Evolutionary conservation across 208 protist genomes (phyloP).

Genomic region (Trypanosoma boissoni): DNA sequence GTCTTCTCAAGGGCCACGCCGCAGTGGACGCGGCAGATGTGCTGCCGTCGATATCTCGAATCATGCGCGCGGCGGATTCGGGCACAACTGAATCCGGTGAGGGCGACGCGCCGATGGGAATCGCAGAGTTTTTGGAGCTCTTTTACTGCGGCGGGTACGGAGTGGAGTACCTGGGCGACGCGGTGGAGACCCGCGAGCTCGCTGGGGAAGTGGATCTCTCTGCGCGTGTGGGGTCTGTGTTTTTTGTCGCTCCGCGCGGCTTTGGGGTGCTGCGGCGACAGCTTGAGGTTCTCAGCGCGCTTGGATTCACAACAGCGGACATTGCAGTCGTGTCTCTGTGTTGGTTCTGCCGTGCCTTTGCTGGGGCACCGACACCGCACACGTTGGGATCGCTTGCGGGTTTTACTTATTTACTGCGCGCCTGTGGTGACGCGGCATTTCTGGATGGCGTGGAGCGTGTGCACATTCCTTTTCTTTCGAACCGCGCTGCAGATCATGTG

Average conservation of each 20-base stretch:
- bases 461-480: background rate
- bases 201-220: conserved; percentile 11
- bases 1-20: background rate
- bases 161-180: conserved; percentile 32
- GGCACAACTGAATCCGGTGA: background rate
- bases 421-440: conserved; percentile 41
- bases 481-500: background rate
- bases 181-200: conserved; percentile 7
- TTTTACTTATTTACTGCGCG: conserved; percentile 47
- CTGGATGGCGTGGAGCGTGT: conserved; percentile 36
- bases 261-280: conserved; percentile 21
- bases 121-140: conserved; percentile 37
- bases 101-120: conserved; percentile 20
- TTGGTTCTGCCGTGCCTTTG: conserved; percentile 28
- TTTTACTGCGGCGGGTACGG: conserved; percentile 47
- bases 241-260: conserved; percentile 16
- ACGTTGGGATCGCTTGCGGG: conserved; percentile 35
- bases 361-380: conserved; percentile 9
- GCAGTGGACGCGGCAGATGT: background rate
- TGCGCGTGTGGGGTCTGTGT: conserved; percentile 23
- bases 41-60: conserved; percentile 13
- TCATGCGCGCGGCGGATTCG: background rate
- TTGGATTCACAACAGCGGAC: conserved; percentile 28
- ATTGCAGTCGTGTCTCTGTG: conserved; percentile 10
- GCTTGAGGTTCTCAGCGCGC: conserved; percentile 19